Percentiles rank a stretch among this genome's conserved stretches.
Evolutionary conservation across 805 yeast species (phyloP).

Genomic region (Candida berthetii): DNA sequence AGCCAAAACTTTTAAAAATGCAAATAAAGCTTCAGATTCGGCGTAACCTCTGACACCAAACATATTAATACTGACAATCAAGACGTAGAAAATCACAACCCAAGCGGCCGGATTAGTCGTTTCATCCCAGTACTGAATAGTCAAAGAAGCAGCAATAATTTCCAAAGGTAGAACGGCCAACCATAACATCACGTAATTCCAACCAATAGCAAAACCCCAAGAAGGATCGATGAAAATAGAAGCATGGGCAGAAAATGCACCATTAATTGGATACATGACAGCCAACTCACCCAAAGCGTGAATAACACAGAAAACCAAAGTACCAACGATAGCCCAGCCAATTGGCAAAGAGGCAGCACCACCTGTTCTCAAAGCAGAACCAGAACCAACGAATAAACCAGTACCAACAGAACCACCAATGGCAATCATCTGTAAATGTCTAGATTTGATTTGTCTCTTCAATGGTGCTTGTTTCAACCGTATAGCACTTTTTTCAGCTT

Average conservation of each 20-base stretch:
- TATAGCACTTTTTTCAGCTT: constrained; percentile 30
- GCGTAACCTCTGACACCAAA: constrained; percentile 53
- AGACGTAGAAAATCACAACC: constrained; percentile 42
- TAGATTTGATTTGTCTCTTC: constrained; percentile 39
- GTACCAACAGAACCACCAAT: too few relatives aligned
- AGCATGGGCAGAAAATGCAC: constrained; percentile 57
- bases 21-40: constrained; percentile 44
- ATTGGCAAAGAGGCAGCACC: constrained; percentile 57
- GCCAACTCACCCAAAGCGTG: constrained; percentile 59
- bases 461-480: constrained; percentile 47
- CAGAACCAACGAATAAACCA: constrained; percentile 61
- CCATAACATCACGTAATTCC: constrained; percentile 51
- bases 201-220: constrained; percentile 58
- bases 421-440: constrained; percentile 50
- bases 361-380: constrained; percentile 43
- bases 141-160: constrained; percentile 46
- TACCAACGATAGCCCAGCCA: constrained; percentile 51
- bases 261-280: constrained; percentile 55
- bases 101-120: constrained; percentile 40
- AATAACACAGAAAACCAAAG: constrained; percentile 50
- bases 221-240: constrained; percentile 54
- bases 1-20: constrained; percentile 41
- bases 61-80: constrained; percentile 40
- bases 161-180: constrained; percentile 44
- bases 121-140: constrained; percentile 45